These are phyloP conservation scores for Mortierella sp. DNA, from an alignment of 371 early-diverging fungal genomes.

Conservation along the genomic window DNA sequence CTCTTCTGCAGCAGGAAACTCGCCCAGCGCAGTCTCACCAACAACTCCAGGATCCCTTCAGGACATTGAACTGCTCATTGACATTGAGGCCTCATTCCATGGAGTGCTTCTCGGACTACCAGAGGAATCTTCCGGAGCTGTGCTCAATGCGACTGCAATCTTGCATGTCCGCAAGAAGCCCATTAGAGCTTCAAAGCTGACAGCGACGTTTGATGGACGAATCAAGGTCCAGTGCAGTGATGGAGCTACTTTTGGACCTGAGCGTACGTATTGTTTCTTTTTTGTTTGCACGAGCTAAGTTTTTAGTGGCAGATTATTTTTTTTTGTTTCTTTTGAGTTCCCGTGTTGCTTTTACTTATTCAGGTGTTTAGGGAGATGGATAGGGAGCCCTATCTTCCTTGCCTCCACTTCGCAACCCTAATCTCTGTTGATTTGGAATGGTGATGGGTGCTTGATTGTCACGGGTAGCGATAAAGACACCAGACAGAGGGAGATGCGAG, in stretches of 20 bases:
- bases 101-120: conserved; percentile 51
- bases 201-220: conserved; percentile 55
- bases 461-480: too few relatives aligned
- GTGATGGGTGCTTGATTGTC: background rate
- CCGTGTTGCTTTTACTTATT: background rate
- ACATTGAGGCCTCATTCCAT: conserved; percentile 54
- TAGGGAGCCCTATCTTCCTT: background rate
- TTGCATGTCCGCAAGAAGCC: conserved; percentile 58
- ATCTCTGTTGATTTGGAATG: background rate
- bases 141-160: conserved; percentile 51
- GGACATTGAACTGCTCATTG: conserved; percentile 51
- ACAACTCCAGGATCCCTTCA: conserved; percentile 9
- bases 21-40: conserved; percentile 11
- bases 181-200: conserved; percentile 46
- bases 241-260: conserved; percentile 53
- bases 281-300: background rate
- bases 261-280: conserved; percentile 30
- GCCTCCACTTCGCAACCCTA: background rate
- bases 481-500: too few relatives aligned
- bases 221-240: conserved; percentile 59
- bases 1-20: background rate
- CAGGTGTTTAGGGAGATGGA: background rate
- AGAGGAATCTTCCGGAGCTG: conserved; percentile 48
- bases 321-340: conserved; percentile 2
- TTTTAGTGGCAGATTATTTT: background rate